phyloP scores from a whole-genome alignment of 2,329 filamentous ascomycete genomes.

The Aaosphaeria pasadenensis region DNA sequence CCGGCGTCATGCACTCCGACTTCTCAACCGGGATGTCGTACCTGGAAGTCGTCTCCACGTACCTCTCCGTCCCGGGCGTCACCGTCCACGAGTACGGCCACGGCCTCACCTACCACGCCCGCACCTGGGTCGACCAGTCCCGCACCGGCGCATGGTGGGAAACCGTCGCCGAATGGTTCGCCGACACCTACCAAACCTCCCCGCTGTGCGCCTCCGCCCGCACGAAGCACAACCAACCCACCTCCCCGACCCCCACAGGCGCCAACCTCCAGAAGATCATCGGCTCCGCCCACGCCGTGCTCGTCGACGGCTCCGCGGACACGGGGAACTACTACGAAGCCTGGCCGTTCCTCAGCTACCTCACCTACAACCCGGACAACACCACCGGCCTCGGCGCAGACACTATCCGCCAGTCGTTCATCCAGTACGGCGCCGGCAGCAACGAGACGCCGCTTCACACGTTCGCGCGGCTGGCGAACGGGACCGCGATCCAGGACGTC shows the following conservation, averaged over 20 bases:
- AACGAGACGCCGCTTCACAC: conserved; percentile 53
- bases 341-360: not conserved
- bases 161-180: conserved; percentile 41
- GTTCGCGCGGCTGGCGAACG: conserved; percentile 40
- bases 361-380: conserved; percentile 6
- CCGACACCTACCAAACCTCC: conserved; percentile 49
- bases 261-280: conserved; percentile 46
- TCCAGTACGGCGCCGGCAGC: conserved; percentile 42
- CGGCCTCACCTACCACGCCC: conserved; percentile 43
- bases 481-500: conserved; percentile 36
- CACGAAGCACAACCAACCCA: conserved; percentile 2
- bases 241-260: conserved; percentile 28
- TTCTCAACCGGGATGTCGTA: conserved; percentile 39
- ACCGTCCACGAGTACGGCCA: conserved; percentile 52
- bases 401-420: conserved; percentile 25
- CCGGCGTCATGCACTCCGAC: conserved; percentile 46
- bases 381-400: conserved; percentile 22
- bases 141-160: conserved; percentile 42
- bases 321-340: conserved; percentile 44
- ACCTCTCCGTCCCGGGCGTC: conserved; percentile 38
- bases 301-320: conserved; percentile 44
- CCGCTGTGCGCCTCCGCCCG: conserved; percentile 40
- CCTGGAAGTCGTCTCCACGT: conserved; percentile 42
- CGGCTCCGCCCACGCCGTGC: conserved; percentile 46
- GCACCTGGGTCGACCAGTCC: conserved; percentile 37